Conservation (phyloP, 805 yeast genomes). For the Pichia exigua region DNA sequence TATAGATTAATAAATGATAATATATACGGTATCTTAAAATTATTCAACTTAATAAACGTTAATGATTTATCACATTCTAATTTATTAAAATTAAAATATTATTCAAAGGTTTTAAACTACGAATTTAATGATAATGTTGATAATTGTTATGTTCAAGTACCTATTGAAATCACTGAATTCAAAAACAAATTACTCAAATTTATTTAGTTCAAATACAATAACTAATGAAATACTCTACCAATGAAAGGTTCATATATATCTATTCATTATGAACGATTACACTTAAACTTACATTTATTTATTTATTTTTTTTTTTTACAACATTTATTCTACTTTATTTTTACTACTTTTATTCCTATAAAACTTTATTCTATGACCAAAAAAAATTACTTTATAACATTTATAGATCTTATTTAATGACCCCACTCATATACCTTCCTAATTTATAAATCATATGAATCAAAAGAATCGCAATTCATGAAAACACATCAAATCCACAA, state of each 20-base stretch:
- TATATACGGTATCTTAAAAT: conserved; percentile 29
- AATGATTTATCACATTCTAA: background rate
- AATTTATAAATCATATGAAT: background rate
- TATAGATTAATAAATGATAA: conserved; percentile 29
- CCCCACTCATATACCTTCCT: background rate
- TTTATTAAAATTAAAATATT: conserved; percentile 20
- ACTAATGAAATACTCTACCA: no score
- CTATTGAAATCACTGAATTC: conserved; percentile 24
- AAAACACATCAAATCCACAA: no score
- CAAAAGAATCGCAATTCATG: no score
- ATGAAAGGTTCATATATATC: no score
- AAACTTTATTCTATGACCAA: background rate
- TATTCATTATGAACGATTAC: no score
- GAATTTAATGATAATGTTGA: conserved; percentile 29
- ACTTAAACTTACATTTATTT: no score
- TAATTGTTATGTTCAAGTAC: conserved; percentile 29
- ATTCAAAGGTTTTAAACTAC: conserved; percentile 22
- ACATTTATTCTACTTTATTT: background rate
- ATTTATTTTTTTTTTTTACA: no score
- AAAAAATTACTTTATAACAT: background rate
- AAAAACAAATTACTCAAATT: conserved; percentile 13
- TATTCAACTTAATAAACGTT: conserved; percentile 12
- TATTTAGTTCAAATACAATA: background rate
- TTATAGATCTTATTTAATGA: background rate
- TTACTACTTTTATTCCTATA: background rate